Evolutionary conservation across 768 basidiomycete species (phyloP), one percentile per base, ranked within the genome.

Genomic region (Trichaptum fuscoviolaceum): DNA sequence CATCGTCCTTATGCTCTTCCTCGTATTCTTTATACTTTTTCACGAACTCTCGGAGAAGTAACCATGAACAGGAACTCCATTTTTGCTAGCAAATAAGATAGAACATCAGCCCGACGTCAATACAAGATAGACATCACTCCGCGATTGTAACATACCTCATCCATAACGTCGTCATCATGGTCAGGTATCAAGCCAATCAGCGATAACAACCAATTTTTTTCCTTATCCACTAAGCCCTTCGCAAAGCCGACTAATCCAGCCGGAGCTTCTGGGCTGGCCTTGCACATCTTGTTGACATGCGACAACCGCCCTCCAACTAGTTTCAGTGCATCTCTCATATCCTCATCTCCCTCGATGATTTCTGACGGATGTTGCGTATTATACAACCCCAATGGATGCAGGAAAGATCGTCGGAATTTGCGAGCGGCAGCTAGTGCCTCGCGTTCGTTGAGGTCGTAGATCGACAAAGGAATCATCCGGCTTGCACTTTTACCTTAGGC

Each of bases 91-190:
- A 30, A 30, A 30, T 3, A 4, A 25, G 67, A 62, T 58, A 34
- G 63, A 34, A 23, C 30, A 24, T 58, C 66, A 15, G 67, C 35
- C 20, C 17, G 15, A 3, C 61, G 35, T 62, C 6, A n/a, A 66
- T 24, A 12, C 23, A 61, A 52, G 15, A 63, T 23, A 59, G 27
- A 61, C 10, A 34, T 58, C 27, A 30, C 10, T 36, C 23, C 57
- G 67, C n/a, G 52, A 58, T 35, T 8, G 64, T 17, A 60, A 74
- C 79, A 69, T 70, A 91, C 91, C 82, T 94, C 94, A 75, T 95
- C 93, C 93, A 92, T 92, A 66, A 92, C 87, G 72, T 92, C 90
- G 76, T 92, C 91, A 74, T 94, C 92, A 72, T 86, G 88, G 72
- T 92, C 92, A 8, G 85, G 84, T 66, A 95, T 94, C 62, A 93